These are phyloP conservation scores for Nicotiana tomentosiformis DNA, from an alignment of 257 asterid genomes.

Conservation along the genomic window DNA sequence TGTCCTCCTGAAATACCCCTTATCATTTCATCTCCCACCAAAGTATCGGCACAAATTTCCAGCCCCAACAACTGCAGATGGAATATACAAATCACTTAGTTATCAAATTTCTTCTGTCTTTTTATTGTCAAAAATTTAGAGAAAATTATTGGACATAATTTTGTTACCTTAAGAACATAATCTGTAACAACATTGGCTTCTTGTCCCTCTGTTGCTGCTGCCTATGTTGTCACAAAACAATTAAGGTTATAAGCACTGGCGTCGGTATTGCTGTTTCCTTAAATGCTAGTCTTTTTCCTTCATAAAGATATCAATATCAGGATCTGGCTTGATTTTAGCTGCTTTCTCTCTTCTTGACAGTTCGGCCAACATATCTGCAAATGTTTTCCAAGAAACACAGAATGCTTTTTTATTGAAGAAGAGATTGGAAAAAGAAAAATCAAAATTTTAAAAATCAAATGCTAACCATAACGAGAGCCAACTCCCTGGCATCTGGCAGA, in stretches of 20 bases:
- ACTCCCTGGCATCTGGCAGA: conserved; percentile 69
- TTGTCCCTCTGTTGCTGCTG: conserved; percentile 29
- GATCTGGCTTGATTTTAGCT: conserved; percentile 32
- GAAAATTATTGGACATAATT: no score
- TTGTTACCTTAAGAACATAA: conserved; percentile 26
- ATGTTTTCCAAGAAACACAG: neutral
- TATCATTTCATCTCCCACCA: conserved; percentile 33
- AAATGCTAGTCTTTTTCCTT: conserved; percentile 12
- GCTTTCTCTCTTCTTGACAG: conserved; percentile 35
- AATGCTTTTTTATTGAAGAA: no score
- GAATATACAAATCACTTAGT: neutral
- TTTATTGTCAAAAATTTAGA: neutral
- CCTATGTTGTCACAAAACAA: conserved; percentile 8
- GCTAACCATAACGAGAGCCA: conserved; percentile 52
- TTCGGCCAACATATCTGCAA: conserved; percentile 23
- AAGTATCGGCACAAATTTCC: conserved; percentile 30
- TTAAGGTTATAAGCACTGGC: neutral
- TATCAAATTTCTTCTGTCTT: neutral
- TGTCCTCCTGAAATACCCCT: conserved; percentile 38
- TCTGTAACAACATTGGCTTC: conserved; percentile 29
- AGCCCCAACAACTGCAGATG: conserved; percentile 22
- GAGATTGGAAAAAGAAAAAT: no score
- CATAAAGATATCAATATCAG: conserved; percentile 34
- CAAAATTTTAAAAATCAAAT: no score
- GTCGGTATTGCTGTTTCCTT: no score